Percentiles rank a stretch among this genome's conserved stretches.
Evolutionary conservation across 2,329 filamentous ascomycete genomes (phyloP).

Genomic region (Allantophomopsis lycopodina): DNA sequence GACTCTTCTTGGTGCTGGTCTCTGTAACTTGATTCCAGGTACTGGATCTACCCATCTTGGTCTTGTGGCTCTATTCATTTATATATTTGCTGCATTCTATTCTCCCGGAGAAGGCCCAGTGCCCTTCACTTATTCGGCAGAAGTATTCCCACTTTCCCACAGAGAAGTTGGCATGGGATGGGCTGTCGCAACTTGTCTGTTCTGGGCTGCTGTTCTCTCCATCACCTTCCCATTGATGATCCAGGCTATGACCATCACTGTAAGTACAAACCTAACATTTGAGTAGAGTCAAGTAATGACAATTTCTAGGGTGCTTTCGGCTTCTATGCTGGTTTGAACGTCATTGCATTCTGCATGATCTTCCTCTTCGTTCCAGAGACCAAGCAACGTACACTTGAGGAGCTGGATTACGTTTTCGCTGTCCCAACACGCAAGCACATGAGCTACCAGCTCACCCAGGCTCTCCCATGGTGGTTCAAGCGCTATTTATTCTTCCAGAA

Average conservation of each 20-base stretch:
- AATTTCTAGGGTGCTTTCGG: slow-evolving; percentile 27
- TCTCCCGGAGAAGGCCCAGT: slow-evolving; percentile 55
- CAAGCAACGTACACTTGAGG: slow-evolving; percentile 25
- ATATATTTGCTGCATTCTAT: slow-evolving; percentile 47
- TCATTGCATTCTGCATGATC: slow-evolving; percentile 37
- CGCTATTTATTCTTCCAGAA: slow-evolving; percentile 16
- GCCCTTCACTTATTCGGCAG: slow-evolving; percentile 54
- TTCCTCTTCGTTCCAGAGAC: slow-evolving; percentile 40
- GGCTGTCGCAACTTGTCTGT: slow-evolving; percentile 51
- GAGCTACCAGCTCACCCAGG: slow-evolving; percentile 1
- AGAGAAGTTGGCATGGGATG: slow-evolving; percentile 60
- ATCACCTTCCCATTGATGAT: slow-evolving; percentile 32
- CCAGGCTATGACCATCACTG: slow-evolving; percentile 12
- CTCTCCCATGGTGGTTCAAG: slow-evolving; percentile 2
- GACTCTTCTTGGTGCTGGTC: slow-evolving; percentile 34
- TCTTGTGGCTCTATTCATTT: slow-evolving; percentile 44
- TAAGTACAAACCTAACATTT: slow-evolving; percentile 1
- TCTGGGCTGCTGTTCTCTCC: slow-evolving; percentile 42
- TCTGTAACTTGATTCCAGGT: slow-evolving; percentile 37
- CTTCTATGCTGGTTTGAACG: slow-evolving; percentile 37
- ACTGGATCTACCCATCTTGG: slow-evolving; percentile 27
- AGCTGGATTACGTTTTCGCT: slow-evolving; percentile 29
- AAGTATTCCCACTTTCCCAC: slow-evolving; percentile 58
- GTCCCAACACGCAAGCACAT: slow-evolving; percentile 2
- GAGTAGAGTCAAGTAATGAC: background rate